A percentile compares a stretch with the other conserved stretches of the same genome.
Evolutionary conservation across 768 basidiomycete genomes (phyloP).

Genomic region (Rossbeevera mucosa): DNA sequence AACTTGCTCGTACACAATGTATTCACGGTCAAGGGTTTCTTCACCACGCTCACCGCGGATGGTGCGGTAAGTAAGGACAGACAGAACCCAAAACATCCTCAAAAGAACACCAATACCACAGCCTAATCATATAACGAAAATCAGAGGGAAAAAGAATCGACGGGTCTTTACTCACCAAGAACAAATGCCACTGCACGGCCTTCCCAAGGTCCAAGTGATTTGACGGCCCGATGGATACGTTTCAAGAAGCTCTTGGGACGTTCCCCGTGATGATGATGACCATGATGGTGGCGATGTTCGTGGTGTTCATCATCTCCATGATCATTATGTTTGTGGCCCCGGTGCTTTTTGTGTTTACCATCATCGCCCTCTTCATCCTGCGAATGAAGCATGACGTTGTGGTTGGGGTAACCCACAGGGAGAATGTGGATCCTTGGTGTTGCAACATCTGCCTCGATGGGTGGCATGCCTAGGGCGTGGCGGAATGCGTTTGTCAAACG

Average conservation of each 20-base stretch:
- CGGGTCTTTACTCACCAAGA: conserved; percentile 47
- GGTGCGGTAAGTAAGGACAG: conserved; percentile 56
- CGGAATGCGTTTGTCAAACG: conserved; percentile 53
- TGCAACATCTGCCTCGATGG: conserved; percentile 33
- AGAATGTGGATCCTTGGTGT: conserved; percentile 27
- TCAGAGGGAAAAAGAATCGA: neutral
- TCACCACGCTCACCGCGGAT: conserved; percentile 44
- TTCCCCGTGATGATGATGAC: conserved; percentile 13
- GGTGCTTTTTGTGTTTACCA: conserved; percentile 11
- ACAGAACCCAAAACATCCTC: conserved; percentile 74
- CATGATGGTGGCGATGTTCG: conserved; percentile 11
- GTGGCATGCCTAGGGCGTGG: conserved; percentile 50
- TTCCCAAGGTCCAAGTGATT: conserved; percentile 76
- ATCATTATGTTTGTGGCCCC: neutral
- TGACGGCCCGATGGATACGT: conserved; percentile 62
- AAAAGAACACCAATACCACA: conserved; percentile 80
- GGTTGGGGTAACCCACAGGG: conserved; percentile 11
- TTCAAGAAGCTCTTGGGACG: conserved; percentile 46
- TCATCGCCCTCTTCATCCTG: conserved; percentile 6
- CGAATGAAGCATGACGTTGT: neutral
- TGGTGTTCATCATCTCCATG: neutral
- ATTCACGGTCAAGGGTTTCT: conserved; percentile 36
- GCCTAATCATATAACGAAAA: conserved; percentile 37
- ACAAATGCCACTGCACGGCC: conserved; percentile 80
- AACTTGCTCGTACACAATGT: conserved; percentile 43